Evolutionary conservation across 208 protist species (phyloP), one percentile per base, ranked within the genome.

Genomic region (Plasmodiophora brassicae): DNA sequence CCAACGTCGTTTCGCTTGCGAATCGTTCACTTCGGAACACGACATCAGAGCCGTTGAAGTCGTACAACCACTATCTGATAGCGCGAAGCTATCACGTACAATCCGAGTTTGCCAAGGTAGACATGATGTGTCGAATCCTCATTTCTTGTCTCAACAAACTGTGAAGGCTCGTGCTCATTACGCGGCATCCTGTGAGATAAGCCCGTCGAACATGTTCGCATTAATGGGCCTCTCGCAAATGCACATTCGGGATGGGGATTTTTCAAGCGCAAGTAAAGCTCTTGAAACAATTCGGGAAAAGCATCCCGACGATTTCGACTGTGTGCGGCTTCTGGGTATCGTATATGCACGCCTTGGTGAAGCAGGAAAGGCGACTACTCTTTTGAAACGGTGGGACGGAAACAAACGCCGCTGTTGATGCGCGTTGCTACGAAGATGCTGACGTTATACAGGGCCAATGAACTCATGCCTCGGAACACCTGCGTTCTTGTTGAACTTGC

Each of bases 231-330:
- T 78, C 10, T n/a, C 32, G 5, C 65, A 78, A 78, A 36, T 78
- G 14, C n/a, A 78, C n/a, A 36, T 78, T n/a, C 32, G n/a, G 41
- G 65, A 78, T 14, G n/a, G 41, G 32, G 65, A 78, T 78, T 78
- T 36, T 32, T 14, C 5, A 44, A 38, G 5, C 41, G 65, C 65
- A 5, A 5, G n/a, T n/a, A n/a, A 32, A 78, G 32, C 32, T 32
- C 41, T 78, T 78, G 65, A 78, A 78, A 36, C n/a, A 44, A 38
- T 78, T 5, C 5, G 32, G 32, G n/a, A 36, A 5, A 5, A 78
- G n/a, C 65, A 78, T 78, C 65, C 65, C 5, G 65, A 78, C 41
- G 65, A 78, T 14, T 78, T 78, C 41, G 65, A 78, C 41, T 78
- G 65, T 78, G 10, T 78, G 5, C 5, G 65, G 65, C n/a, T 78